Percentiles rank a stretch among this genome's conserved stretches.
Evolutionary conservation across 805 yeast genomes (phyloP).

Genomic region (Vanderwaltozyma tropicalis): DNA sequence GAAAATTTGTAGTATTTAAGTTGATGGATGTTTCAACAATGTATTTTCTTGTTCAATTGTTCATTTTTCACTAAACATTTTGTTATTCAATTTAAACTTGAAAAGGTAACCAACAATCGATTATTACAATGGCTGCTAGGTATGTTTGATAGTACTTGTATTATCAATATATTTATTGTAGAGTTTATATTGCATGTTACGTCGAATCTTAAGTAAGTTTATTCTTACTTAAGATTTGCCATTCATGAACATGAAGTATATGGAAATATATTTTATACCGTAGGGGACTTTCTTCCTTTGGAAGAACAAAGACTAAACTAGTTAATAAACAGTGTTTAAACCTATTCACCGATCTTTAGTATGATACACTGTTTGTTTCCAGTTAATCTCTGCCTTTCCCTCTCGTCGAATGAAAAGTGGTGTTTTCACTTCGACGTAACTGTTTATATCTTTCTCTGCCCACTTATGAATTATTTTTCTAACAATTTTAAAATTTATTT

Average conservation of each 20-base stretch:
- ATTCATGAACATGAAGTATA: not conserved
- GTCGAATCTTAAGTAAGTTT: slow-evolving; percentile 7
- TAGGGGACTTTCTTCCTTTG: slow-evolving; percentile 3
- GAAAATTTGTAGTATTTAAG: too few species aligned
- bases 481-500: slow-evolving; percentile 5
- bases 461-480: slow-evolving; percentile 4
- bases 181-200: slow-evolving; percentile 13
- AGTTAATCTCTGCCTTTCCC: slow-evolving; percentile 29
- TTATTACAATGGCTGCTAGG: slow-evolving; percentile 30
- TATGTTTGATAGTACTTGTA: slow-evolving; percentile 16
- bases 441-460: slow-evolving; percentile 12
- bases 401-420: slow-evolving; percentile 32
- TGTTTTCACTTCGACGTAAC: slow-evolving; percentile 32
- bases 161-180: not conserved
- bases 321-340: slow-evolving; percentile 8
- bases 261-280: not conserved
- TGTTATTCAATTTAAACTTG: too few species aligned
- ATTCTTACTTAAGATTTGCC: not conserved
- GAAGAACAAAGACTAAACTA: slow-evolving; percentile 20
- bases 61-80: not conserved
- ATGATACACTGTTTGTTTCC: slow-evolving; percentile 11
- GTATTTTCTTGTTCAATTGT: too few species aligned
- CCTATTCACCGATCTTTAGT: slow-evolving; percentile 6
- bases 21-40: too few species aligned
- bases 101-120: slow-evolving; percentile 8